These are phyloP conservation scores for Aspergillus indologenus DNA, from an alignment of 495 filamentous ascomycete genomes.

Conservation along the genomic window DNA sequence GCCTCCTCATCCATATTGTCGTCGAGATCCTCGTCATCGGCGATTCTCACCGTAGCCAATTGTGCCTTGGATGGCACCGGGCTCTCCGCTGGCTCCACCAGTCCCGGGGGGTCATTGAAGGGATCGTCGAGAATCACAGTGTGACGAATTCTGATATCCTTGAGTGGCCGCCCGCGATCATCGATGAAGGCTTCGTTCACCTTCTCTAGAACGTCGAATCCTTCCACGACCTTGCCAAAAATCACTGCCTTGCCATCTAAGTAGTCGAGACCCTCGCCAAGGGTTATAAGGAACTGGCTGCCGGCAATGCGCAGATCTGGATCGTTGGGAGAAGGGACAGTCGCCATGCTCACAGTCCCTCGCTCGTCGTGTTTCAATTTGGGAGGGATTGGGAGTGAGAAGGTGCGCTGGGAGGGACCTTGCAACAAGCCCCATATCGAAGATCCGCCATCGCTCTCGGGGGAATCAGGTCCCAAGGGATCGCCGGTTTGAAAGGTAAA, in stretches of 20 bases:
- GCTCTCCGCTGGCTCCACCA: slow-evolving; percentile 72
- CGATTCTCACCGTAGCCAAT: slow-evolving; percentile 85
- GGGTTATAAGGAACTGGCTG: slow-evolving; percentile 88
- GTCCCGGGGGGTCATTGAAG: slow-evolving; percentile 70
- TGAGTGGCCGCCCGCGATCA: slow-evolving; percentile 75
- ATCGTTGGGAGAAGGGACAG: slow-evolving; percentile 69
- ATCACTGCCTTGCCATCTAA: slow-evolving; percentile 89
- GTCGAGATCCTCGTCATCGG: slow-evolving; percentile 78
- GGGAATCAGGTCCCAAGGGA: slow-evolving; percentile 77
- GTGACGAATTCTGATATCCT: slow-evolving; percentile 90
- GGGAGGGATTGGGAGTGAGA: slow-evolving; percentile 74
- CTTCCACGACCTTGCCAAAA: slow-evolving; percentile 91
- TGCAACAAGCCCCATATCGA: slow-evolving; percentile 86
- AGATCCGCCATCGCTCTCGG: slow-evolving; percentile 82
- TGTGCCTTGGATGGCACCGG: slow-evolving; percentile 82
- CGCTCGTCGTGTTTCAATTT: slow-evolving; percentile 82
- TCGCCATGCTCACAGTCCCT: slow-evolving; percentile 94
- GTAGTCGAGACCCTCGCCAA: slow-evolving; percentile 82
- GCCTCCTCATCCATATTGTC: slow-evolving; percentile 75
- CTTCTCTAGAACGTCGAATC: slow-evolving; percentile 87
- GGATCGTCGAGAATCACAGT: slow-evolving; percentile 88
- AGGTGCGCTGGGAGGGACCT: slow-evolving; percentile 71
- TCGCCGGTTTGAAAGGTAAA: slow-evolving; percentile 96
- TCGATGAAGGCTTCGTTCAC: slow-evolving; percentile 89
- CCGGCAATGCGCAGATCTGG: slow-evolving; percentile 76